Percentiles rank a stretch among this genome's conserved stretches.
Conservation (phyloP, 495 filamentous ascomycete species). For the Lepraria neglecta region DNA sequence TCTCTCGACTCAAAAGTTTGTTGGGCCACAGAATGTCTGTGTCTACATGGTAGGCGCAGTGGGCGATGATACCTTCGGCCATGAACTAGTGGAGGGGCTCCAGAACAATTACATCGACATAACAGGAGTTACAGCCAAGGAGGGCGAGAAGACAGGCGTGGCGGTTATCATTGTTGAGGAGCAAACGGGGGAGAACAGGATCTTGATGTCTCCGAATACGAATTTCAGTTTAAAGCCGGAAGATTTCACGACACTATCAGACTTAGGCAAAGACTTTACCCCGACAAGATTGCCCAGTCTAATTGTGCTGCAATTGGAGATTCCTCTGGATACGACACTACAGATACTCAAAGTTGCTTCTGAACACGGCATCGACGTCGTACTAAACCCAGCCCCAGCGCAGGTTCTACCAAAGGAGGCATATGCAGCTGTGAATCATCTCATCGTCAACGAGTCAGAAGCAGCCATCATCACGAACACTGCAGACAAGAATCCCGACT, state of each 20-base stretch:
- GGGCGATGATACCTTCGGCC: slow-evolving; percentile 61
- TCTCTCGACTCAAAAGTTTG: slow-evolving; percentile 45
- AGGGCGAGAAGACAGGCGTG: slow-evolving; percentile 62
- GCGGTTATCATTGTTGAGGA: slow-evolving; percentile 83
- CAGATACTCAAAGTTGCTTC: slow-evolving; percentile 53
- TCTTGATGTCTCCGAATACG: slow-evolving; percentile 72
- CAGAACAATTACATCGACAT: slow-evolving; percentile 57
- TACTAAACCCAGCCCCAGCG: slow-evolving; percentile 85
- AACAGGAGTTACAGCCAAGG: slow-evolving; percentile 43
- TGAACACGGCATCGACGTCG: slow-evolving; percentile 47
- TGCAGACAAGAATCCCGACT: slow-evolving; percentile 42
- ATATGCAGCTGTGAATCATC: slow-evolving; percentile 62
- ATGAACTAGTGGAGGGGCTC: slow-evolving; percentile 42
- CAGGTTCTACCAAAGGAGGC: slow-evolving; percentile 59
- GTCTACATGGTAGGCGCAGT: slow-evolving; percentile 44
- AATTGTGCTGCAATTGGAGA: slow-evolving; percentile 84
- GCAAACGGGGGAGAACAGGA: slow-evolving; percentile 74
- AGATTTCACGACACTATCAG: too few species aligned
- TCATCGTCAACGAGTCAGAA: slow-evolving; percentile 90
- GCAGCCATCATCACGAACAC: slow-evolving; percentile 57
- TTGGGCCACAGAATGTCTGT: not conserved
- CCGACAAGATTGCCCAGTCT: slow-evolving; percentile 45
- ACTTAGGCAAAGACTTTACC: too few species aligned
- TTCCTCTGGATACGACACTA: slow-evolving; percentile 65
- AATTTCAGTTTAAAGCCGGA: slow-evolving; percentile 48